Evolutionary conservation across 148 eudicot species (phyloP).

Genomic region (Heliamphora exappendiculata): DNA sequence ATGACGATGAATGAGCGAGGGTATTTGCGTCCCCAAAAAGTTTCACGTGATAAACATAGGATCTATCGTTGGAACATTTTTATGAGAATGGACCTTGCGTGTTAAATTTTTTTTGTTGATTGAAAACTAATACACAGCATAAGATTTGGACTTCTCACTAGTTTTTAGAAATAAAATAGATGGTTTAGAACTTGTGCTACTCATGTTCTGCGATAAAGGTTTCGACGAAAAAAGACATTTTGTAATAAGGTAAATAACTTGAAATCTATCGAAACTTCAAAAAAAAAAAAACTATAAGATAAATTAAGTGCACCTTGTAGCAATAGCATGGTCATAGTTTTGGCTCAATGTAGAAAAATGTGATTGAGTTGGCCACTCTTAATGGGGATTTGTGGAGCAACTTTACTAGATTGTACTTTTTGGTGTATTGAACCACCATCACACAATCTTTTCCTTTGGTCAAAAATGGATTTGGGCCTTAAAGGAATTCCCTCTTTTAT

Average conservation of each 20-base stretch:
- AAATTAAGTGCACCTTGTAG: background rate
- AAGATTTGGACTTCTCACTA: too few relatives aligned
- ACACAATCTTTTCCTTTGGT: conserved; percentile 1
- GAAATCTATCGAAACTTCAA: background rate
- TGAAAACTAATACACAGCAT: too few relatives aligned
- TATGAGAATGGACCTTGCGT: too few relatives aligned
- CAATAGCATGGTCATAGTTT: conserved; percentile 1
- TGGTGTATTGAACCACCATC: background rate
- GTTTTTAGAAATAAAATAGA: too few relatives aligned
- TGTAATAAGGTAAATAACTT: background rate
- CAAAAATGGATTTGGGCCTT: background rate
- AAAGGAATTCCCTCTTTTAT: background rate
- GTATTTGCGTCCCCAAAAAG: too few relatives aligned
- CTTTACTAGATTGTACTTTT: background rate
- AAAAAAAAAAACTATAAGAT: background rate
- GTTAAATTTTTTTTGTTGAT: too few relatives aligned
- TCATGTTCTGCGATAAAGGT: background rate
- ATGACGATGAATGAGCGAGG: too few relatives aligned
- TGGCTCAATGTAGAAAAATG: background rate
- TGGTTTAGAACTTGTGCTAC: background rate
- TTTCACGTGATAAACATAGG: too few relatives aligned
- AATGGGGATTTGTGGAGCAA: background rate
- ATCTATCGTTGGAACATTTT: too few relatives aligned
- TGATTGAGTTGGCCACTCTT: conserved; percentile 1
- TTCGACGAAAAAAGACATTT: too few relatives aligned